A percentile compares a stretch with the other conserved stretches of the same genome.
phyloP scores from a whole-genome alignment of 23 red algal species.

The Agarophyton chilense region DNA sequence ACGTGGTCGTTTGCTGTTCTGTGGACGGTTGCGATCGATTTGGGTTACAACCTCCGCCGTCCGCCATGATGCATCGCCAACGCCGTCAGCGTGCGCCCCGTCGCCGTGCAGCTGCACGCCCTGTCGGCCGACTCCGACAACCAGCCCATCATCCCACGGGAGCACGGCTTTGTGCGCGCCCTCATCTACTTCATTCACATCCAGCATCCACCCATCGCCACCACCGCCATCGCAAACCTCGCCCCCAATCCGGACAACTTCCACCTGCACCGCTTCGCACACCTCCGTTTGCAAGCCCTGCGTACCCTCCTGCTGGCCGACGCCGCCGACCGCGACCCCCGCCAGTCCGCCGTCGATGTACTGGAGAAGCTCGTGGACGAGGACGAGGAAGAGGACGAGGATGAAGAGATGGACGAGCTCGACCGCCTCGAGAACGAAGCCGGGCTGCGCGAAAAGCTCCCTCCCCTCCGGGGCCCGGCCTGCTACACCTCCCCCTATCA shows the following conservation, averaged over 20 bases:
- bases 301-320: conserved; percentile 35
- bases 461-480: too few species aligned
- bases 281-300: conserved; percentile 23
- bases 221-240: conserved; percentile 81
- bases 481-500: too few species aligned
- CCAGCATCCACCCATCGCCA: conserved; percentile 47
- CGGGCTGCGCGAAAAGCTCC: too few species aligned
- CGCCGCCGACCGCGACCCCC: too few species aligned
- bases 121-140: conserved; percentile 83
- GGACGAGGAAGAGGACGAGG: too few species aligned
- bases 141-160: conserved; percentile 86
- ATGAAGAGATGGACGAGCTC: too few species aligned
- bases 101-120: conserved; percentile 81
- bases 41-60: background rate
- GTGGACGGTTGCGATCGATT: too few species aligned
- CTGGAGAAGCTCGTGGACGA: too few species aligned
- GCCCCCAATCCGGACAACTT: conserved; percentile 69
- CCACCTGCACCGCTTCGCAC: conserved; percentile 57
- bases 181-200: conserved; percentile 61
- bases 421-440: too few species aligned
- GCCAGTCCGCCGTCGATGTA: too few species aligned
- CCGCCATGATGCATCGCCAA: conserved; percentile 61
- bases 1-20: too few species aligned
- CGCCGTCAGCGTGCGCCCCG: conserved; percentile 73
- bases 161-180: conserved; percentile 79